Base-by-base conservation (phyloP, 1,139 yeast species). In the Geotrichum carabidarum region DNA sequence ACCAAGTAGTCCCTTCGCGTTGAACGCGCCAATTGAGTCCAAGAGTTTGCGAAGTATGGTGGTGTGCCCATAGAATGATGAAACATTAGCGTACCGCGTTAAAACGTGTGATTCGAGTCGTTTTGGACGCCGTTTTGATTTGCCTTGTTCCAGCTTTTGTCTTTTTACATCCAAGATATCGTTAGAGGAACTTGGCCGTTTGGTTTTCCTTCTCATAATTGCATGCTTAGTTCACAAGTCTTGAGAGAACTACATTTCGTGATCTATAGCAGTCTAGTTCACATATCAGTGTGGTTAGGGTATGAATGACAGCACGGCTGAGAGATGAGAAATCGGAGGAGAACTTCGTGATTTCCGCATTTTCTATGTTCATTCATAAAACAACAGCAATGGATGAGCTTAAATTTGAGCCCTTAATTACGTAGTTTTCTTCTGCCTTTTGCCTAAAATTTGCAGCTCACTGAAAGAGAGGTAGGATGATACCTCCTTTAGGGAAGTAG, bases 21-120 rank as follows among this genome's bases (percentile, higher is more conserved):
- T 48, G 22, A 41, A 48, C 2, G 51, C 51, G 17, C 34, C 32
- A 6, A 48, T 42, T 11, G 31, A n/a, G n/a, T 9, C 34, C 2
- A 48, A 35, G 18, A 38, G 42, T n/a, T 35, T 36, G 3, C 32
- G 27, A 12, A 48, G 47, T 17, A 42, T 38, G 8, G 38, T 31
- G 1, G 38, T 32, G 7, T 12, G 34, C n/a, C 31, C 47, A 30
- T 42, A 48, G 8, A 42, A 27, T 8, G 47, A 7, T 3, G 40
- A 35, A 8, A 48, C 34, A 30, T 35, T 36, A 12, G 42, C 47
- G 32, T 32, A 35, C 22, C 51, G 47, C 42, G 47, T 48, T 7
- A 14, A 34, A 43, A 43, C 36, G 11, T 15, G 30, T 34, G 27
- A 47, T 14, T 15, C 8, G 17, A 17, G 32, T 11, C 44, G 50